These are phyloP conservation scores for Malus hybrid DNA, from an alignment of 331 rosid genomes.

Conservation along the genomic window DNA sequence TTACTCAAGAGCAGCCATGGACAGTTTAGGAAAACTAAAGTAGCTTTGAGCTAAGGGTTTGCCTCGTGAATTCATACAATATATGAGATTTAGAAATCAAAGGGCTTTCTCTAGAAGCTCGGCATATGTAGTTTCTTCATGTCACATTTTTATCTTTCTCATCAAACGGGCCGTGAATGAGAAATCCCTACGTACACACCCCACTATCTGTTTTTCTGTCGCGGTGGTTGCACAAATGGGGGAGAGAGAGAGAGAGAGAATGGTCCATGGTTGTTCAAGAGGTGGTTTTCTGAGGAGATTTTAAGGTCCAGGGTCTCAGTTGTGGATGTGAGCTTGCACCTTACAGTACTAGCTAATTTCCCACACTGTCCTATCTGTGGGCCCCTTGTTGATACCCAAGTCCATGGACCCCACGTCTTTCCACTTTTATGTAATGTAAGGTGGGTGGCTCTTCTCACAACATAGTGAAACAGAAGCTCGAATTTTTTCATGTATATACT, in stretches of 20 bases:
- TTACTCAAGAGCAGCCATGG: no score
- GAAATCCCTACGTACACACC: conserved; percentile 14
- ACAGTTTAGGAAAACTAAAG: neutral
- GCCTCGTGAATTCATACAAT: neutral
- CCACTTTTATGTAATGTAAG: conserved; percentile 22
- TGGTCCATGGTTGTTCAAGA: conserved; percentile 44
- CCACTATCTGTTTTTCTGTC: conserved; percentile 18
- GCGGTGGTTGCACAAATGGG: conserved; percentile 44
- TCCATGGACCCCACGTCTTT: conserved; percentile 41
- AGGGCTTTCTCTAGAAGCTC: neutral
- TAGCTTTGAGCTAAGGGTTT: neutral
- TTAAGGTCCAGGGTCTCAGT: conserved; percentile 78
- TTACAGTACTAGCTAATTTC: conserved; percentile 24
- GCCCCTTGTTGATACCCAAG: conserved; percentile 38
- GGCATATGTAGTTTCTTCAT: neutral
- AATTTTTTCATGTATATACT: no score
- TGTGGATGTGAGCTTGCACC: conserved; percentile 67
- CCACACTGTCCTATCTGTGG: conserved; percentile 28
- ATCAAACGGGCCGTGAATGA: conserved; percentile 30
- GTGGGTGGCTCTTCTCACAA: conserved; percentile 27
- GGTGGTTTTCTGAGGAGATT: conserved; percentile 51
- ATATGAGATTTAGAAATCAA: neutral
- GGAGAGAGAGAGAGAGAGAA: neutral
- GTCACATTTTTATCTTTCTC: conserved; percentile 26
- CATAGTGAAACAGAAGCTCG: conserved; percentile 6